Percentiles rank a stretch among this genome's conserved stretches.
Evolutionary conservation across 176 grass and related monocot species (phyloP).

Genomic region (Echinochloa phyllopogon): DNA sequence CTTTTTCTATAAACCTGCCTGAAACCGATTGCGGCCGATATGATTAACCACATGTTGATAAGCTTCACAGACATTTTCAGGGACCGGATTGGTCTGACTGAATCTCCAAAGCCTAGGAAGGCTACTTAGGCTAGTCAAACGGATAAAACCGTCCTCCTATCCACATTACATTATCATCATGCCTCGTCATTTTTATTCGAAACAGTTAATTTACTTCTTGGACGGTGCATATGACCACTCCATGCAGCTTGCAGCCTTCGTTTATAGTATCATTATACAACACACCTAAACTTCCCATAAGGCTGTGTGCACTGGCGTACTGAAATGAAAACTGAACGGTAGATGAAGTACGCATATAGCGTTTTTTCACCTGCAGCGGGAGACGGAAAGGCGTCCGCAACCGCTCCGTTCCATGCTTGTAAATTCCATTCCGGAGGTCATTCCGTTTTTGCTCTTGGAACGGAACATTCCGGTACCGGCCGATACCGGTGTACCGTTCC

Average conservation of each 20-base stretch:
- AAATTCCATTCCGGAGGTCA: too few species aligned
- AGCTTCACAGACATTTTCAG: neutral
- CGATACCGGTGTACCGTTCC: too few species aligned
- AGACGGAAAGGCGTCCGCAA: too few species aligned
- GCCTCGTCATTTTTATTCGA: neutral
- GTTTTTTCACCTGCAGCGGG: too few species aligned
- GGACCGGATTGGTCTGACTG: constrained; percentile 30
- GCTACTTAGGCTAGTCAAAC: constrained; percentile 39
- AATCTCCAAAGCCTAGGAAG: constrained; percentile 20
- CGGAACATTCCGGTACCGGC: too few species aligned
- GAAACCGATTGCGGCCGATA: neutral
- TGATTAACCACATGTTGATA: neutral
- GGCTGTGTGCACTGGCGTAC: too few species aligned
- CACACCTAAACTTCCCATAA: neutral
- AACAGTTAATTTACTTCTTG: neutral
- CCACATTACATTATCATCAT: neutral
- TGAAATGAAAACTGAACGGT: too few species aligned
- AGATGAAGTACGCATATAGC: too few species aligned
- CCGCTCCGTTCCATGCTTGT: too few species aligned
- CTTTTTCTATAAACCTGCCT: constrained; percentile 26
- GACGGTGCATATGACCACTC: constrained; percentile 30
- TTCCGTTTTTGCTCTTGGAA: too few species aligned
- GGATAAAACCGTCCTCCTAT: neutral
- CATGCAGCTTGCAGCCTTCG: neutral
- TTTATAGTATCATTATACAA: neutral